Evolutionary conservation across 345 rosid species (phyloP).

Genomic region (Corymbia maculata): DNA sequence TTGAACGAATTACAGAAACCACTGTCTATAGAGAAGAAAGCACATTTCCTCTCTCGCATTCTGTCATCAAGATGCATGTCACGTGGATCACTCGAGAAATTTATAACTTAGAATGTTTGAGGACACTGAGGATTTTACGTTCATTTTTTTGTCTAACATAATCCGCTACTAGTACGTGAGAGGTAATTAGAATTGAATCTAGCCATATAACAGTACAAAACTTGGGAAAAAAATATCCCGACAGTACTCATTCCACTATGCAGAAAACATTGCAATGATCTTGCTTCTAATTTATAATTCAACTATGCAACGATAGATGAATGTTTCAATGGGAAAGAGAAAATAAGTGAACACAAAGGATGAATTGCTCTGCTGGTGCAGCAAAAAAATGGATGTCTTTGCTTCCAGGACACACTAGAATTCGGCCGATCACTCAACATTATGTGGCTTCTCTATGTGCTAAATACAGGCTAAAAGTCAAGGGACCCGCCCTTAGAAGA

Average conservation of each 20-base stretch:
- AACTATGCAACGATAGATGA: background rate
- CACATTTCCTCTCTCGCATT: background rate
- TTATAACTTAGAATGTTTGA: background rate
- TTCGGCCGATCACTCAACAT: background rate
- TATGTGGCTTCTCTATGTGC: background rate
- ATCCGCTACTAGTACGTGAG: background rate
- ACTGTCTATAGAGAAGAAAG: background rate
- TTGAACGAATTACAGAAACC: background rate
- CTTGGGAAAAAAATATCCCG: background rate
- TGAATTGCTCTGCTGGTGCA: background rate
- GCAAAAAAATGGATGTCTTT: background rate
- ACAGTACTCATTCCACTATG: background rate
- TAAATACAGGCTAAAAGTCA: conserved; percentile 34
- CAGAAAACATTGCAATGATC: background rate
- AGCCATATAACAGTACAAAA: background rate
- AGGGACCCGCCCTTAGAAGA: conserved; percentile 55
- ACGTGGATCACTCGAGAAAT: background rate
- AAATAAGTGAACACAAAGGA: background rate
- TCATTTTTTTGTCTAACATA: background rate
- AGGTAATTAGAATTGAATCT: background rate
- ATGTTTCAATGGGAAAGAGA: background rate
- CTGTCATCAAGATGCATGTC: background rate
- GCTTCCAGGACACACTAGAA: background rate
- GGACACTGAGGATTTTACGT: background rate
- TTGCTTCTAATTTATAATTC: background rate